A percentile compares a stretch with the other conserved stretches of the same genome.
These are phyloP conservation scores for Globisporangium viniferum DNA, from an alignment of 352 stramenopile genomes.

Conservation along the genomic window DNA sequence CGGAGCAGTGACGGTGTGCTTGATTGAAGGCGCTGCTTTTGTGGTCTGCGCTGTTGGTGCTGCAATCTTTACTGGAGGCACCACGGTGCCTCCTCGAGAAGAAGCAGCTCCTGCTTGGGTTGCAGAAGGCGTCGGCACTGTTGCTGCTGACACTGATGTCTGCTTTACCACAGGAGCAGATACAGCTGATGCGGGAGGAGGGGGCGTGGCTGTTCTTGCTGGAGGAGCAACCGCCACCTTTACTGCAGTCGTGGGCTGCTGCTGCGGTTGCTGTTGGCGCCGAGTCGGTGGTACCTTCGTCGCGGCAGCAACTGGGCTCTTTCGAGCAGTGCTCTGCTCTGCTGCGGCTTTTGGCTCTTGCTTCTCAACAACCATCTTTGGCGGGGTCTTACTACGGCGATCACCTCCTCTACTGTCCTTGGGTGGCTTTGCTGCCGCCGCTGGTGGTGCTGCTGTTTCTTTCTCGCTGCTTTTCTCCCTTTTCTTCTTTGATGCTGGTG, in stretches of 20 bases:
- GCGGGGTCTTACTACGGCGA: not conserved
- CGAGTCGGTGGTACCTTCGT: not conserved
- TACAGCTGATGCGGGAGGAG: not conserved
- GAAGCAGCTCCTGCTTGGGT: not conserved
- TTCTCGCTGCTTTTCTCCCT: conserved; percentile 10
- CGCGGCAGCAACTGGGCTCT: not conserved
- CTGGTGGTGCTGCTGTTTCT: not conserved
- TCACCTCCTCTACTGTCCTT: not conserved
- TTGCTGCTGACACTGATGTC: not conserved
- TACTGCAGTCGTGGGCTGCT: not conserved
- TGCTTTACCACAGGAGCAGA: not conserved
- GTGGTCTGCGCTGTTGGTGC: not conserved
- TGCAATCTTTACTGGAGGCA: not conserved
- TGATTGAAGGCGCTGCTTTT: not conserved
- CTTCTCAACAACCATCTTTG: not conserved
- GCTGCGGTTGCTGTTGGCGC: not conserved
- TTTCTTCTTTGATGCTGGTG: not conserved
- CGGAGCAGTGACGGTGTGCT: not conserved
- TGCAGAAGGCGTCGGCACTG: not conserved
- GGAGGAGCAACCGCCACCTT: not conserved
- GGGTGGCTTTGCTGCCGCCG: not conserved
- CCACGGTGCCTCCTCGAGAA: not conserved
- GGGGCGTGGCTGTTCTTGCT: not conserved
- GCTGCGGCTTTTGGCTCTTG: not conserved
- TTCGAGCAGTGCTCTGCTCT: not conserved